Percentiles rank a stretch among this genome's conserved stretches.
Evolutionary conservation across 2,329 filamentous ascomycete genomes (phyloP).

Genomic region (Pseudogymnoascus sp.): DNA sequence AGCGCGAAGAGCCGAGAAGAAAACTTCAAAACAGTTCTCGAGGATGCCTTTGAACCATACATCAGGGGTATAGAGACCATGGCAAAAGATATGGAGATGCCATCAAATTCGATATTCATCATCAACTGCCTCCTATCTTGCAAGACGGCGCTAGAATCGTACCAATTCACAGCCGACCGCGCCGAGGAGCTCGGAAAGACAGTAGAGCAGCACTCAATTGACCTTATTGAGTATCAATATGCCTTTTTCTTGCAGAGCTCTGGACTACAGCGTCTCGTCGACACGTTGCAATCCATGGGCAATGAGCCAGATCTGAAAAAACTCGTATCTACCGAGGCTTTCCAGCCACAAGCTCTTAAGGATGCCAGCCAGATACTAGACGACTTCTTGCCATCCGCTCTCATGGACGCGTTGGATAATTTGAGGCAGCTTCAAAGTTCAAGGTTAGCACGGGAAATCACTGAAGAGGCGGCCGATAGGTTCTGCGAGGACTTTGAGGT

Average conservation of each 20-base stretch:
- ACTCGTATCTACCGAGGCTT: slow-evolving; percentile 50
- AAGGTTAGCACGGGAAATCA: slow-evolving; percentile 65
- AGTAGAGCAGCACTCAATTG: slow-evolving; percentile 48
- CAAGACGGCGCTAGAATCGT: slow-evolving; percentile 47
- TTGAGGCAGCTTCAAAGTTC: slow-evolving; percentile 68
- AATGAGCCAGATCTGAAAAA: slow-evolving; percentile 34
- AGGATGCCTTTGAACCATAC: slow-evolving; percentile 80
- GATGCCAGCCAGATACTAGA: slow-evolving; percentile 72
- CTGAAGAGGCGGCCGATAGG: slow-evolving; percentile 71
- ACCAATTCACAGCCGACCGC: slow-evolving; percentile 57
- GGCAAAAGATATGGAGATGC: slow-evolving; percentile 51
- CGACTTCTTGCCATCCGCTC: slow-evolving; percentile 82
- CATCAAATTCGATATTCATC: slow-evolving; percentile 60
- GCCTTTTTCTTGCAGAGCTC: slow-evolving; percentile 68
- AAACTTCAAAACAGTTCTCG: slow-evolving; percentile 68
- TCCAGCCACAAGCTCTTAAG: slow-evolving; percentile 56
- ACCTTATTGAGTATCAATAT: slow-evolving; percentile 62
- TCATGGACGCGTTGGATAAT: slow-evolving; percentile 86
- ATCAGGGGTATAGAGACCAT: slow-evolving; percentile 68
- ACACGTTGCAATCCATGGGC: slow-evolving; percentile 39
- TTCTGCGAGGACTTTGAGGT: slow-evolving; percentile 83
- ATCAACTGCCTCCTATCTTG: slow-evolving; percentile 65
- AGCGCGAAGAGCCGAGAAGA: slow-evolving; percentile 51
- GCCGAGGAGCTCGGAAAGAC: slow-evolving; percentile 49
- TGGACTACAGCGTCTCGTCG: slow-evolving; percentile 60